A percentile compares a stretch with the other conserved stretches of the same genome.
These are phyloP conservation scores for Strigomonas oncopelti DNA, from an alignment of 208 protist genomes.

Conservation along the genomic window DNA sequence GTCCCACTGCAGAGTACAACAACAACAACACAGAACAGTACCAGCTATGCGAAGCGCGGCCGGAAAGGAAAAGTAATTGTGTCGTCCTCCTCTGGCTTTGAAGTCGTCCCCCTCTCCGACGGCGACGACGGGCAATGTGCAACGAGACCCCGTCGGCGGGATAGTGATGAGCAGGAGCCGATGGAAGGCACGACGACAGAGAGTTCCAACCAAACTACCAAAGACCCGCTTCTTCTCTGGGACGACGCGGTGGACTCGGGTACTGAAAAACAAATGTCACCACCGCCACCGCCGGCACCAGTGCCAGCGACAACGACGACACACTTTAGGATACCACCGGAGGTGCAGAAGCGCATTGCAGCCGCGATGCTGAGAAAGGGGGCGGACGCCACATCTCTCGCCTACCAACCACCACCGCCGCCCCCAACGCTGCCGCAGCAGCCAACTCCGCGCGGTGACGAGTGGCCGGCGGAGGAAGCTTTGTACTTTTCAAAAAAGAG, in stretches of 20 bases:
- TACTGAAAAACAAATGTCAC: not conserved
- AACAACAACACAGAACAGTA: not conserved
- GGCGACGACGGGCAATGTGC: too few relatives aligned
- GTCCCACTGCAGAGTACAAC: too few relatives aligned
- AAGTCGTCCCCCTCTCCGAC: too few relatives aligned
- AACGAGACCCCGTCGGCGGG: too few relatives aligned
- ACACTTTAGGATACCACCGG: slow-evolving; percentile 27
- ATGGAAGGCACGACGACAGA: too few relatives aligned
- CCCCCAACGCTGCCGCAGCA: too few relatives aligned
- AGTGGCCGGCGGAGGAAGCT: not conserved
- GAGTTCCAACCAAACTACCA: too few relatives aligned
- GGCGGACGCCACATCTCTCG: not conserved
- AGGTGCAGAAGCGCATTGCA: slow-evolving; percentile 29
- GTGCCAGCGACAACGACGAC: not conserved
- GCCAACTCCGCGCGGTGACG: not conserved
- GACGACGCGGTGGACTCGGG: too few relatives aligned
- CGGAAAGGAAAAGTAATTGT: not conserved
- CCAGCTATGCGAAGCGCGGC: not conserved
- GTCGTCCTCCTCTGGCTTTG: too few relatives aligned
- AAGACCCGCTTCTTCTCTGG: too few relatives aligned
- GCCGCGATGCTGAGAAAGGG: not conserved
- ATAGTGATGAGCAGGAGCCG: too few relatives aligned
- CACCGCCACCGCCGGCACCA: not conserved
- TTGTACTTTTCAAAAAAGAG: not conserved
- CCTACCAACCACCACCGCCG: too few relatives aligned